A percentile compares a stretch with the other conserved stretches of the same genome.
These are phyloP conservation scores for Rosa rugosa DNA, from an alignment of 306 rosid species.

Conservation along the genomic window DNA sequence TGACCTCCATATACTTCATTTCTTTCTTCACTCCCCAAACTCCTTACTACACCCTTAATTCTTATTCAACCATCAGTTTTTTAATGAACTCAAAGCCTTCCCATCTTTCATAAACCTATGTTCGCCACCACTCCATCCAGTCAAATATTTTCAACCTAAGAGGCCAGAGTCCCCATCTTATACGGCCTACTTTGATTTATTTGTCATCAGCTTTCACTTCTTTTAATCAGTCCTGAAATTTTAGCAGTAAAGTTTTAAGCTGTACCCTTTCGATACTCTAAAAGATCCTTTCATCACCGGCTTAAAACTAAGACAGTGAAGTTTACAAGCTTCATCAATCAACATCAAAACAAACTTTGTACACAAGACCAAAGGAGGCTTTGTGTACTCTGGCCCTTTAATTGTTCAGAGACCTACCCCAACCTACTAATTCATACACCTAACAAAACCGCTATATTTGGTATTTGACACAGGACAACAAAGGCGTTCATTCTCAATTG, in stretches of 20 bases:
- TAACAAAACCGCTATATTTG: neutral
- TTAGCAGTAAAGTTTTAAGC: constrained; percentile 2
- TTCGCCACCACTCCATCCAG: neutral
- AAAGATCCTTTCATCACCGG: neutral
- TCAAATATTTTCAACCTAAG: neutral
- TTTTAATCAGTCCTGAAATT: neutral
- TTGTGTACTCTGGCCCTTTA: neutral
- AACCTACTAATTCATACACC: neutral
- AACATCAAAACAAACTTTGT: neutral
- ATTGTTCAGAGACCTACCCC: neutral
- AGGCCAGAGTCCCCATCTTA: neutral
- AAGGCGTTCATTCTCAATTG: neutral
- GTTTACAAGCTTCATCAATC: neutral
- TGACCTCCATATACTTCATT: neutral
- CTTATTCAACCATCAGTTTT: neutral
- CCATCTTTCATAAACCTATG: neutral
- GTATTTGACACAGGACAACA: neutral
- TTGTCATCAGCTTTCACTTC: neutral
- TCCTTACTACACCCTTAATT: neutral
- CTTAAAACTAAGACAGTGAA: neutral
- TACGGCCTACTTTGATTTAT: neutral
- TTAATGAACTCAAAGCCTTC: neutral
- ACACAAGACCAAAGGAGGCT: neutral
- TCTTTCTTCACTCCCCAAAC: neutral
- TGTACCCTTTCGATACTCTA: neutral